Evolutionary conservation across 2,329 filamentous ascomycete genomes (phyloP), one percentile per base, ranked within the genome.

Genomic region (Xylariaceae sp.): DNA sequence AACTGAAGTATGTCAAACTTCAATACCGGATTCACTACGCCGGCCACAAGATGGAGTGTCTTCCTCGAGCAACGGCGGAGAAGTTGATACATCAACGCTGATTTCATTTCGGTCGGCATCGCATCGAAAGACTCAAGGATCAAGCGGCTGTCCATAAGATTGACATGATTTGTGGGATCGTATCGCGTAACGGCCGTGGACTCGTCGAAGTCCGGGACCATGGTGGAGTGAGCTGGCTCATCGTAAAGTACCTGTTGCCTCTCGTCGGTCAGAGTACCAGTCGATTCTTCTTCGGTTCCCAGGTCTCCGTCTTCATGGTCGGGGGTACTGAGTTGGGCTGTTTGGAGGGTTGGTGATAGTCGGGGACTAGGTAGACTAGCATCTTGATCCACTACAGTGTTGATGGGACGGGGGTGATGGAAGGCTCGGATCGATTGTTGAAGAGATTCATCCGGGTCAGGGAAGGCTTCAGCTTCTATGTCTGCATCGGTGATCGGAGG

Each of bases 1-100:
- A 88, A 80, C 50, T 81, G 80, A 40, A 98, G 72, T 52, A 97
- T 96, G 64, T 98, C 93, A 62, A 90, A 95, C 66, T 95, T 96
- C 45, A 98, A 69, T 0, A 92, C 89, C 6, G 93, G 93, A 60
- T 95, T 96, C 54, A 98, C 91, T 12, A 90, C 83, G 55, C 90
- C 84, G 27, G 92, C 90, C 44, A 98, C 85, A 44, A 95, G 84
- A 60, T 93, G 89, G 5, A 98, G 74, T 0, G 91, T 95, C 34
- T 89, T 85, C 55, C 94, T 86, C 5, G 89, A 82, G 61, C 91
- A 97, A 37, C 93, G 80, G 45, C 88, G 85, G 21, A 98, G 77
- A 44, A 98, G 82, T 63, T 98, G 92, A 63, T 94, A 97, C 83
- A 98, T 95, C 69, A 98, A 85, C 62, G 95, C 95, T 0, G 86